These are phyloP conservation scores for Arachis stenosperma DNA, from an alignment of 306 rosid species.

Conservation along the genomic window DNA sequence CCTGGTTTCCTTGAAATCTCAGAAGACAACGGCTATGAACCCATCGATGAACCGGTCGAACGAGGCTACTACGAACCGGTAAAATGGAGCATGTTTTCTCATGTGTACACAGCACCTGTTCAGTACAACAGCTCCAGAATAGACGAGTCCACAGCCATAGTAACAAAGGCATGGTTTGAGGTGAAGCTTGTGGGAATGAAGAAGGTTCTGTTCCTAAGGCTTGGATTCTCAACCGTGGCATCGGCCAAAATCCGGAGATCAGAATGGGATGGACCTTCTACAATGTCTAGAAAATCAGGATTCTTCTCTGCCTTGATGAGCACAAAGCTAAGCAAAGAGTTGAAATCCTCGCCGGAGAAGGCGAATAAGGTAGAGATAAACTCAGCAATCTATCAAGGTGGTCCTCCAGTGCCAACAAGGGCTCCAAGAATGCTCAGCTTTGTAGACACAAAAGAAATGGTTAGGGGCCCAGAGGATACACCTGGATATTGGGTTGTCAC, in stretches of 20 bases:
- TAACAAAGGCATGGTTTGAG: constrained; percentile 88
- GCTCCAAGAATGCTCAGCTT: constrained; percentile 67
- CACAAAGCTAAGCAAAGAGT: constrained; percentile 65
- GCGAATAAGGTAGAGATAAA: constrained; percentile 67
- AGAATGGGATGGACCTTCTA: constrained; percentile 84
- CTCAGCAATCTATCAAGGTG: constrained; percentile 73
- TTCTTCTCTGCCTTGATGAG: constrained; percentile 78
- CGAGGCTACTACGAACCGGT: constrained; percentile 70
- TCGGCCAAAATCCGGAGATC: constrained; percentile 72
- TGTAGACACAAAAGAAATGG: constrained; percentile 75
- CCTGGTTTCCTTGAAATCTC: constrained; percentile 65
- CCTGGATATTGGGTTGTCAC: constrained; percentile 98
- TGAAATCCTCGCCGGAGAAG: constrained; percentile 56
- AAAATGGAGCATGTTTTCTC: constrained; percentile 83
- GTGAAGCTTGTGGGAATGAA: constrained; percentile 74
- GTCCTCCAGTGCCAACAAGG: constrained; percentile 76
- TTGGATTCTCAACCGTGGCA: constrained; percentile 78
- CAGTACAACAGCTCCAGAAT: constrained; percentile 58
- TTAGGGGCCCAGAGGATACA: constrained; percentile 76
- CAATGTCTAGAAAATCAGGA: constrained; percentile 72
- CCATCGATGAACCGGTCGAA: constrained; percentile 57
- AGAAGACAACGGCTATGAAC: constrained; percentile 55
- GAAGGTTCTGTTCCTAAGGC: constrained; percentile 77
- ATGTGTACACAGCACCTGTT: constrained; percentile 82
- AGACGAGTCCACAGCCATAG: constrained; percentile 65